phyloP scores from a whole-genome alignment of 179 eudicot genomes.

The Beta lomatogona region DNA sequence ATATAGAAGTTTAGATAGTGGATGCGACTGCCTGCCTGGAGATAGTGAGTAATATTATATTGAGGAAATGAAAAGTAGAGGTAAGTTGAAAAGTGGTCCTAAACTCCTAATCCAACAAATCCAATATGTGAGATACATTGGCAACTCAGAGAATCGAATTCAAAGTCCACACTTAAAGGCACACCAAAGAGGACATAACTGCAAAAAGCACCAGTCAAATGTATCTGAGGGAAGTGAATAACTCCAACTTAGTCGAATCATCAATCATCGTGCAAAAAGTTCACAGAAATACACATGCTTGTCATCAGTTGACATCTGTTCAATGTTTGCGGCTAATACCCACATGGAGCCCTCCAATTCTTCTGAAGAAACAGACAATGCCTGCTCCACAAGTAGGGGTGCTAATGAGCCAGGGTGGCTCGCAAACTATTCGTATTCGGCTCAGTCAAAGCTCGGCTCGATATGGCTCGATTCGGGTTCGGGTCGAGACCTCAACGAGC shows the following conservation, averaged over 20 bases:
- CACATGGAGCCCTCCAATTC: neutral
- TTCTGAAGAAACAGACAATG: neutral
- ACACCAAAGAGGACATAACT: neutral
- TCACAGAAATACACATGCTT: neutral
- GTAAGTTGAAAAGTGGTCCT: neutral
- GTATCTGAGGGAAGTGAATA: neutral
- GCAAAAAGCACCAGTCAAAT: neutral
- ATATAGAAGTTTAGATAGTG: too few relatives aligned
- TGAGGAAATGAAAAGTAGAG: too few relatives aligned
- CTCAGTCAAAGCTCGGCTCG: too few relatives aligned
- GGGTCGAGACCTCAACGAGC: too few relatives aligned
- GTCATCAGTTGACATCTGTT: neutral
- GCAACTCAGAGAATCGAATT: neutral
- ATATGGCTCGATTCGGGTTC: too few relatives aligned
- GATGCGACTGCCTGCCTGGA: too few relatives aligned
- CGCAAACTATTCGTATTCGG: too few relatives aligned
- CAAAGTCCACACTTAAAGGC: neutral
- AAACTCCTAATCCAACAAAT: neutral
- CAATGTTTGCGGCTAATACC: neutral
- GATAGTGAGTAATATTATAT: too few relatives aligned
- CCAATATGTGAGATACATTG: neutral
- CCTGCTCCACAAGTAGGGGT: neutral
- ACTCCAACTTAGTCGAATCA: neutral
- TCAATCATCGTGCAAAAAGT: neutral
- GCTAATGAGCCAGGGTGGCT: too few relatives aligned